phyloP scores from a whole-genome alignment of 805 yeast genomes.

The Kodamaea sagamina region DNA sequence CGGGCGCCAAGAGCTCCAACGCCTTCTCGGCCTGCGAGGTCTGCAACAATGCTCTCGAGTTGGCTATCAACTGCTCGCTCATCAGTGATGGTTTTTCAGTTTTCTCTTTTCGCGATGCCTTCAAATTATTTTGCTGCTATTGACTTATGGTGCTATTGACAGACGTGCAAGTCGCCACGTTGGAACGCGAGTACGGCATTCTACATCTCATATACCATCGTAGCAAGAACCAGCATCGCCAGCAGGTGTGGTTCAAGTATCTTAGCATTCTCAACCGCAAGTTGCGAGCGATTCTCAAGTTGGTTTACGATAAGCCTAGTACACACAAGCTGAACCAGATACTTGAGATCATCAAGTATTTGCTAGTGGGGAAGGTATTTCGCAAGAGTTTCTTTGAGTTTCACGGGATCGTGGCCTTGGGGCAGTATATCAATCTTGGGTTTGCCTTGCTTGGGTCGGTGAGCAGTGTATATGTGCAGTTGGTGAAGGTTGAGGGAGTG shows the following conservation, averaged over 20 bases:
- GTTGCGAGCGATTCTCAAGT: constrained; percentile 40
- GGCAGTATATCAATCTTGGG: constrained; percentile 77
- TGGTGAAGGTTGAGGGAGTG: constrained; percentile 22
- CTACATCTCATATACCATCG: constrained; percentile 68
- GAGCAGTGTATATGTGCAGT: constrained; percentile 43
- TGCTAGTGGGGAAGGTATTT: constrained; percentile 37
- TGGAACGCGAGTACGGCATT: constrained; percentile 53
- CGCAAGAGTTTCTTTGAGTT: constrained; percentile 59
- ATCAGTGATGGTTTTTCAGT: neutral
- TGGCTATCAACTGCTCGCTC: constrained; percentile 20
- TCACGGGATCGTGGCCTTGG: constrained; percentile 67
- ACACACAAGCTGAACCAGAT: constrained; percentile 15
- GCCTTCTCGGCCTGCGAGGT: constrained; percentile 57
- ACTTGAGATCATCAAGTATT: constrained; percentile 23
- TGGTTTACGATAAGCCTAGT: constrained; percentile 26
- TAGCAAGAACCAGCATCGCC: constrained; percentile 74
- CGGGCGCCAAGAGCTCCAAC: constrained; percentile 47
- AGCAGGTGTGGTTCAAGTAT: constrained; percentile 75
- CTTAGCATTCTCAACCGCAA: constrained; percentile 64
- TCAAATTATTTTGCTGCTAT: too few relatives aligned
- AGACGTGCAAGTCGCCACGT: neutral
- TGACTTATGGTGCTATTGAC: neutral
- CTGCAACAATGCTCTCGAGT: constrained; percentile 48
- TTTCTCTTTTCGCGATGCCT: constrained; percentile 1
- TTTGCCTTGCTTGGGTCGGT: constrained; percentile 62